A percentile compares a stretch with the other conserved stretches of the same genome.
phyloP scores from a whole-genome alignment of 2,329 filamentous ascomycete species.

The Phialocephala subalpina region DNA sequence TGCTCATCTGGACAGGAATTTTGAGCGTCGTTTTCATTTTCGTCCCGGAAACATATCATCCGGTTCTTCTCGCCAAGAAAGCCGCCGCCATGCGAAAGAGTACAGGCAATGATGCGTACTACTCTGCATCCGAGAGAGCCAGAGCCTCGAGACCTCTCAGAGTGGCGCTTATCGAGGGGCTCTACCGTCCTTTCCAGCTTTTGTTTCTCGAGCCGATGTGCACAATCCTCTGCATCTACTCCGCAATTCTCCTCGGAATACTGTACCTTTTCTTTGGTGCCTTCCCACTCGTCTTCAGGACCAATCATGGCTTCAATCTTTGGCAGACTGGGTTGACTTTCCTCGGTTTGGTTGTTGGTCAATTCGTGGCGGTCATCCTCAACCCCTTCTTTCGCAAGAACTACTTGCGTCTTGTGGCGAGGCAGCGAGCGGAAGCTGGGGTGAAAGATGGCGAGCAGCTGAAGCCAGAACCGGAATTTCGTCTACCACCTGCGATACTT shows the following conservation, averaged over 20 bases:
- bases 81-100: conserved; percentile 41
- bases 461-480: conserved; percentile 82
- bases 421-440: conserved; percentile 58
- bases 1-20: conserved; percentile 78
- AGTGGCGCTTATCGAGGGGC: conserved; percentile 55
- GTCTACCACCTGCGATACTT: conserved; percentile 75
- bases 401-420: conserved; percentile 62
- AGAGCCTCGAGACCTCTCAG: conserved; percentile 14
- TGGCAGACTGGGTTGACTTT: conserved; percentile 84
- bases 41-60: conserved; percentile 23
- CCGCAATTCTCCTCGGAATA: conserved; percentile 81
- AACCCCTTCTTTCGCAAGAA: conserved; percentile 71
- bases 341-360: conserved; percentile 69
- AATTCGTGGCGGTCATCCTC: conserved; percentile 49
- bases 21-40: conserved; percentile 54
- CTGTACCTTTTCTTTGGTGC: conserved; percentile 91
- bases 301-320: conserved; percentile 75
- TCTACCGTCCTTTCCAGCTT: conserved; percentile 76
- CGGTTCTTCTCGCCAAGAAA: conserved; percentile 23
- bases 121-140: conserved; percentile 21
- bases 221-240: conserved; percentile 79
- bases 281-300: conserved; percentile 79
- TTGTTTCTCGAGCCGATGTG: conserved; percentile 85
- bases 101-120: conserved; percentile 19
- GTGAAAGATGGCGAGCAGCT: conserved; percentile 39